These are phyloP conservation scores for Sporothrix globosa DNA, from an alignment of 2,329 filamentous ascomycete genomes.

Conservation along the genomic window DNA sequence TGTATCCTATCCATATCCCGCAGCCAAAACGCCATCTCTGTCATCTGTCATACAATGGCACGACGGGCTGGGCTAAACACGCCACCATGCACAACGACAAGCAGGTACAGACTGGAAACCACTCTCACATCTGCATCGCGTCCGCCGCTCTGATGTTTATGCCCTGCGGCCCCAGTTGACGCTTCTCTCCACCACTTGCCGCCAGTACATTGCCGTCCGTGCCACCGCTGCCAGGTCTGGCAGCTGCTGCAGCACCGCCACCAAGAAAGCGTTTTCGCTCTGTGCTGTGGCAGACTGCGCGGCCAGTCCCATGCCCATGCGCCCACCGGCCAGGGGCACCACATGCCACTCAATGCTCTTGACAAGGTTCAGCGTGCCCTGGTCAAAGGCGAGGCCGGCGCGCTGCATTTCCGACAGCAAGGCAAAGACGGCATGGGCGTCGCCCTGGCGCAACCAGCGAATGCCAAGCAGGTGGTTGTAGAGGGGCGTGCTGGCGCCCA, in stretches of 20 bases:
- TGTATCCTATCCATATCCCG: too few species aligned
- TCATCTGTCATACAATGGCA: too few species aligned
- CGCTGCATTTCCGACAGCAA: conserved; percentile 68
- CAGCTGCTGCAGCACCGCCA: conserved; percentile 22
- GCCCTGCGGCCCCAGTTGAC: conserved; percentile 13
- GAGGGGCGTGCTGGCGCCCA: conserved; percentile 70
- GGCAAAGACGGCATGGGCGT: conserved; percentile 58
- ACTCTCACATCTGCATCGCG: too few species aligned
- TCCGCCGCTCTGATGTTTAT: background rate
- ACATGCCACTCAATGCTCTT: conserved; percentile 42
- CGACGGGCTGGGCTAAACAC: too few species aligned
- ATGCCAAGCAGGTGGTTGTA: conserved; percentile 69
- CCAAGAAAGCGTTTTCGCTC: background rate
- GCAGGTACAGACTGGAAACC: too few species aligned
- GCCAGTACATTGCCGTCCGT: conserved; percentile 24
- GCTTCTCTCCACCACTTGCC: conserved; percentile 25
- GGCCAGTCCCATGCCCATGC: background rate
- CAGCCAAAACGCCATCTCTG: too few species aligned
- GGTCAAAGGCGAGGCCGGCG: conserved; percentile 62
- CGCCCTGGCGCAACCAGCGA: conserved; percentile 63
- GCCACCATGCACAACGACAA: too few species aligned
- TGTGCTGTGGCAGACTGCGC: background rate
- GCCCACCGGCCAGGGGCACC: background rate
- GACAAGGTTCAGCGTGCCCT: conserved; percentile 49
- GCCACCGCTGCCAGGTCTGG: conserved; percentile 27